Evolutionary conservation across 169 alveolate genomes (phyloP), one percentile per base, ranked within the genome.

Genomic region (Plasmodium yoelii): DNA sequence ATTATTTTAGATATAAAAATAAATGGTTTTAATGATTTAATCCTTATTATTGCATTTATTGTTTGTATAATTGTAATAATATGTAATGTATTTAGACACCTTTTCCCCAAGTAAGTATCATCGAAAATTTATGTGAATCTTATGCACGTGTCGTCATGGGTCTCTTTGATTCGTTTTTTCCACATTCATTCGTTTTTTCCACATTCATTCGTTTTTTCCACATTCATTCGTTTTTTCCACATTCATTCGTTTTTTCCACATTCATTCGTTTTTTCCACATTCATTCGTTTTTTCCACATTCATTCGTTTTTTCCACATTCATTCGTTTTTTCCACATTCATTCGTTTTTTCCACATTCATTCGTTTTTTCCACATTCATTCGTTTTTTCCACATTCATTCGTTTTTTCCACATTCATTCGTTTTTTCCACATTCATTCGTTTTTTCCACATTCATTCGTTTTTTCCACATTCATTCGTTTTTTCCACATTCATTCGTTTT

Each of bases 11-110:
- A 44, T n/a, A 64, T 77, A 57, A 59, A 65, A 28, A 51, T 77
- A 12, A 77, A 63, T 18, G 88, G 65, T 24, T 22, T 77, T n/a
- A 63, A 49, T 2, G 77, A 77, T 44, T 24, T 77, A 34, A 10
- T 63, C 1, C 49, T 64, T 63, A 67, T 77, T 22, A 10, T 77
- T 56, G 10, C 34, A 47, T 63, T 77, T 6, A 12, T 64, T 26
- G 2, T 77, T 10, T n/a, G 55, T 55, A 12, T 77, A 5, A 57
- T 77, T 46, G 12, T 63, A 8, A 49, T 56, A 7, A 47, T 77
- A 22, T 77, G 26, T 15, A 24, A 19, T 8, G 18, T 77, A 24
- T 39, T 46, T 26, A 67, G 59, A 13, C 1, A 63, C 3, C 13
- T 77, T 1, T 77, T 64, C 18, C 13, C 39, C 15, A 64, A 63